phyloP scores from a whole-genome alignment of 2,329 filamentous ascomycete species.

The Apiospora arundinis region DNA sequence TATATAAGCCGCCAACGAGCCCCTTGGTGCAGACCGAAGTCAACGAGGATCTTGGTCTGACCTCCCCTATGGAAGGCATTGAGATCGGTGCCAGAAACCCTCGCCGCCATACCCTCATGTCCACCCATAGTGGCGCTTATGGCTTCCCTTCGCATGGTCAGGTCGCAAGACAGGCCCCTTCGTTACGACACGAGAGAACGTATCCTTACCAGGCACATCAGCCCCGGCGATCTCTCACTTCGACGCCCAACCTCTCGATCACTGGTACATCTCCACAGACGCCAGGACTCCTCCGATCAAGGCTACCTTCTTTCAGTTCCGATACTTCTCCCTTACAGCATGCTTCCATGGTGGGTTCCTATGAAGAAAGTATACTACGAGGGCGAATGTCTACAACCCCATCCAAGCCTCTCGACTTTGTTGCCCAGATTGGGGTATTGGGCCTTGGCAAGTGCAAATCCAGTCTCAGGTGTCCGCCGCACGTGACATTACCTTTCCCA shows the following conservation, averaged over 20 bases:
- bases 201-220: slow-evolving; percentile 80
- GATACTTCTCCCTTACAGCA: slow-evolving; percentile 83
- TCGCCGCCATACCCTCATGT: slow-evolving; percentile 76
- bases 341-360: slow-evolving; percentile 96
- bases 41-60: slow-evolving; percentile 76
- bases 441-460: slow-evolving; percentile 89
- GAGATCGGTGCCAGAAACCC: slow-evolving; percentile 52
- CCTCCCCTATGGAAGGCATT: slow-evolving; percentile 58
- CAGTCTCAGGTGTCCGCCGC: slow-evolving; percentile 82
- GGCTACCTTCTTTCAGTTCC: slow-evolving; percentile 73
- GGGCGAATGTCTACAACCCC: slow-evolving; percentile 97
- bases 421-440: slow-evolving; percentile 93
- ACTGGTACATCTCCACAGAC: slow-evolving; percentile 55
- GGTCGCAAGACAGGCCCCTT: slow-evolving; percentile 42
- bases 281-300: slow-evolving; percentile 57
- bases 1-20: slow-evolving; percentile 88
- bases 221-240: slow-evolving; percentile 76
- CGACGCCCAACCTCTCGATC: slow-evolving; percentile 54
- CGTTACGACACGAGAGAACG: slow-evolving; percentile 63
- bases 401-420: slow-evolving; percentile 89
- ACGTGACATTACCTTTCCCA: slow-evolving; percentile 89
- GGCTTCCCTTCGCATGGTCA: slow-evolving; percentile 46
- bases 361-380: slow-evolving; percentile 93
- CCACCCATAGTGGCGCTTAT: slow-evolving; percentile 58
- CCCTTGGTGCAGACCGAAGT: slow-evolving; percentile 89